These are phyloP conservation scores for Puccinellia tenuiflora DNA, from an alignment of 176 grass and related monocot genomes.

Conservation along the genomic window DNA sequence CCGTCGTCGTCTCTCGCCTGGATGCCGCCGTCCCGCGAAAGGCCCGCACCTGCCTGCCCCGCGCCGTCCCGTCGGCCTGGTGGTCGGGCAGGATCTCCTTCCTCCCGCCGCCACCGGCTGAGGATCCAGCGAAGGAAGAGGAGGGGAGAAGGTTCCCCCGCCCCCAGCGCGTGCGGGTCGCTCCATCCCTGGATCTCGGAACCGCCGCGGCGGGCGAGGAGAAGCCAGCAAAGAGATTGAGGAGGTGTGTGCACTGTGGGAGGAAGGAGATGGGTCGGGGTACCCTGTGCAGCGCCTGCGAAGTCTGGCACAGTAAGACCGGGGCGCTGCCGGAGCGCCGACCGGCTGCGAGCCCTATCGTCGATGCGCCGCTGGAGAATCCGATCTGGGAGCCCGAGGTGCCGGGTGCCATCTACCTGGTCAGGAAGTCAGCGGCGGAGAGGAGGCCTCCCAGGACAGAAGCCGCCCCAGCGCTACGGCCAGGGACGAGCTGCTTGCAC, in stretches of 20 bases:
- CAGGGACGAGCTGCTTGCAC: slow-evolving; percentile 37
- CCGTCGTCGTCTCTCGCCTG: not conserved
- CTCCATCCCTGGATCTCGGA: not conserved
- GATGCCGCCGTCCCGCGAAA: slow-evolving; percentile 37
- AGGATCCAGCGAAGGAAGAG: not conserved
- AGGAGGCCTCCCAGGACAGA: not conserved
- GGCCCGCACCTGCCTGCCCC: slow-evolving; percentile 39
- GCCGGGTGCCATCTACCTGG: slow-evolving; percentile 26
- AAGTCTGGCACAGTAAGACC: slow-evolving; percentile 44
- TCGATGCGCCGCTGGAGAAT: slow-evolving; percentile 20
- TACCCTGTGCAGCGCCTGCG: slow-evolving; percentile 84
- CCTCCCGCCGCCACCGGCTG: not conserved
- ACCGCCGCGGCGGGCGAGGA: not conserved
- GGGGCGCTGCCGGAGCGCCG: slow-evolving; percentile 52
- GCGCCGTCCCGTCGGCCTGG: slow-evolving; percentile 36
- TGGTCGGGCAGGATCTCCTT: slow-evolving; percentile 23
- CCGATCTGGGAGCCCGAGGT: slow-evolving; percentile 29
- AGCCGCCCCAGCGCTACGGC: not conserved
- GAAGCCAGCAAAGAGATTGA: slow-evolving; percentile 33
- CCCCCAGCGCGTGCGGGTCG: not conserved
- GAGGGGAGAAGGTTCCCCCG: not conserved
- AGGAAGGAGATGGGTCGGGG: slow-evolving; percentile 56
- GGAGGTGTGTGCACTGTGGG: slow-evolving; percentile 63
- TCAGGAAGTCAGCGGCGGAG: slow-evolving; percentile 12
- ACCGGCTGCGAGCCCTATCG: slow-evolving; percentile 34